Conservation (phyloP, 768 basidiomycete genomes). For the Leccinum barrowsii region DNA sequence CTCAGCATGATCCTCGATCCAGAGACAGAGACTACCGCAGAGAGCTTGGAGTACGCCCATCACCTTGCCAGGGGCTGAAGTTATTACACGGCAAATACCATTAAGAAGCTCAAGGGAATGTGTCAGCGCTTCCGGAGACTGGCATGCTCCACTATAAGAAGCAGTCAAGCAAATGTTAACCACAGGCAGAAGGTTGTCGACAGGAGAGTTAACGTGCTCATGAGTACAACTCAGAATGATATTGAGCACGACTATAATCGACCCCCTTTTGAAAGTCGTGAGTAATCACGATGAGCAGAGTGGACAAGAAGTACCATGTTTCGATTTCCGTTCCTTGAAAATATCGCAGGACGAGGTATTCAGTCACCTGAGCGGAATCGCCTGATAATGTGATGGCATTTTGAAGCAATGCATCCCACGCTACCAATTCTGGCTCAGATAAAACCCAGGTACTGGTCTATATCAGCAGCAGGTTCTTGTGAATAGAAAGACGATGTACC, state of each 20-base stretch:
- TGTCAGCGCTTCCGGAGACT: constrained; percentile 23
- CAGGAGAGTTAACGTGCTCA: constrained; percentile 8
- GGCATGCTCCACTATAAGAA: constrained; percentile 31
- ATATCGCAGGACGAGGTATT: constrained; percentile 11
- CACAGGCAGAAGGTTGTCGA: constrained; percentile 24
- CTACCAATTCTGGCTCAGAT: constrained; percentile 37
- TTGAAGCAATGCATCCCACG: constrained; percentile 41
- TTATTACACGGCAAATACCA: constrained; percentile 33
- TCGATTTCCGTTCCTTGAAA: constrained; percentile 14
- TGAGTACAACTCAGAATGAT: constrained; percentile 12
- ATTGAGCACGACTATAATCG: constrained; percentile 15
- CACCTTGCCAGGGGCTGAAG: constrained; percentile 25
- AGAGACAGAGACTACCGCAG: constrained; percentile 40
- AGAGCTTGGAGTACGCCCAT: constrained; percentile 36
- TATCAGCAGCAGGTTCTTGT: constrained; percentile 2
- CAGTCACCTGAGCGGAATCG: constrained; percentile 6
- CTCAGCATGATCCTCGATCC: constrained; percentile 49
- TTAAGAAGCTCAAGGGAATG: constrained; percentile 37
- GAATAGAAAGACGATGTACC: constrained; percentile 31
- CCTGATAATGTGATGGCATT: constrained; percentile 26
- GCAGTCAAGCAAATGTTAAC: constrained; percentile 31
- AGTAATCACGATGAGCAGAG: background rate
- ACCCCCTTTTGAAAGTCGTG: constrained; percentile 19
- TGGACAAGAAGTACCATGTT: constrained; percentile 19
- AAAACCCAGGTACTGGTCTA: constrained; percentile 43